These are phyloP conservation scores for Ogataea populi-albae DNA, from an alignment of 805 yeast genomes.

Conservation along the genomic window DNA sequence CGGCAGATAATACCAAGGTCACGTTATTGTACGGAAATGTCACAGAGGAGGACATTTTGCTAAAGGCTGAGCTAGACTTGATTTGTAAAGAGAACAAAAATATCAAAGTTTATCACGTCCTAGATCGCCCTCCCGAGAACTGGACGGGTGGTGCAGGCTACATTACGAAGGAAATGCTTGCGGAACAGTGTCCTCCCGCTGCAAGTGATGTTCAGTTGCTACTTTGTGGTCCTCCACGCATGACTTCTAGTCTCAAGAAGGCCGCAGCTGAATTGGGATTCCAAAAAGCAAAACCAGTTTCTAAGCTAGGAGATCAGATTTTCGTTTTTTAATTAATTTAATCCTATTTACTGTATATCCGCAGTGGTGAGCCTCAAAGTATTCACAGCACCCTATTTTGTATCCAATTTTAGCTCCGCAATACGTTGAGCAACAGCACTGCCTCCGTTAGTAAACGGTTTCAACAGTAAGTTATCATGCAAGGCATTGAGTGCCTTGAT, in stretches of 20 bases:
- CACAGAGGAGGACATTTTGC: conserved; percentile 72
- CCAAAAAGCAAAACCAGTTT: conserved; percentile 81
- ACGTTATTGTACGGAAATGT: conserved; percentile 79
- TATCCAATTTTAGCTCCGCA: conserved; percentile 41
- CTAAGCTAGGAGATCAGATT: conserved; percentile 86
- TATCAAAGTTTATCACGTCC: conserved; percentile 67
- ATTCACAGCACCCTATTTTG: conserved; percentile 2
- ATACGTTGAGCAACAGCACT: conserved; percentile 43
- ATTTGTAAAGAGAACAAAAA: conserved; percentile 56
- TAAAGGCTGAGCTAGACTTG: conserved; percentile 74
- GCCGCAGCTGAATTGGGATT: conserved; percentile 72
- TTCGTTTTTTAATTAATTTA: conserved; percentile 84
- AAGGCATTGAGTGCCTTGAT: conserved; percentile 82
- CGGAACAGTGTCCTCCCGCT: conserved; percentile 59
- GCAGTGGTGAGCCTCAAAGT: too few species aligned
- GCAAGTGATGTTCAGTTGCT: conserved; percentile 64
- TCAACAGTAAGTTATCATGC: conserved; percentile 71
- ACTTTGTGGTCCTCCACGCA: conserved; percentile 92
- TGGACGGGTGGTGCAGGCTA: conserved; percentile 84
- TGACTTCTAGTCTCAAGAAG: conserved; percentile 82
- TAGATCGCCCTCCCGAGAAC: conserved; percentile 66
- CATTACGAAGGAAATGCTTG: conserved; percentile 71
- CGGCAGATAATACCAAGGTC: conserved; percentile 74
- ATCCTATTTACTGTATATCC: too few species aligned
- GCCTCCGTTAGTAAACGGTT: conserved; percentile 31